A percentile compares a stretch with the other conserved stretches of the same genome.
Conservation (phyloP, 2,329 filamentous ascomycete genomes). For the Xylariaceae sp. region DNA sequence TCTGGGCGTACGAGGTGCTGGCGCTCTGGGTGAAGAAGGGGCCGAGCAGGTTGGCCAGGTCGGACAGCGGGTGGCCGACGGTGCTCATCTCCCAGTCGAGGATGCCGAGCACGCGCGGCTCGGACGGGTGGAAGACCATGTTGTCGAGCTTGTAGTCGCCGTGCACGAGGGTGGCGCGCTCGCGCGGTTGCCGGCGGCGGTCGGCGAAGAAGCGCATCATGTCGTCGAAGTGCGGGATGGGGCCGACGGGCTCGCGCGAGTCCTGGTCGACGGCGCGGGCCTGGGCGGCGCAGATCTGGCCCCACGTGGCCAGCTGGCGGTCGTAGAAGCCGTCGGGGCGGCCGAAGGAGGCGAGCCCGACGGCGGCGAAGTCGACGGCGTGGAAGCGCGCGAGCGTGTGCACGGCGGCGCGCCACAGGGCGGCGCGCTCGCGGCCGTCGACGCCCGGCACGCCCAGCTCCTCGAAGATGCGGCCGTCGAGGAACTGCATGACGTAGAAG, state of each 20-base stretch:
- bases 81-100: slow-evolving; percentile 99
- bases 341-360: slow-evolving; percentile 68
- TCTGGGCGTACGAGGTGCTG: slow-evolving; percentile 10
- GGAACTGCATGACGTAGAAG: slow-evolving; percentile 96
- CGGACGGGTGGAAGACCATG: slow-evolving; percentile 80
- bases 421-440: slow-evolving; percentile 60
- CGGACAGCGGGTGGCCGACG: slow-evolving; percentile 88
- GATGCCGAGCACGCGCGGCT: slow-evolving; percentile 83
- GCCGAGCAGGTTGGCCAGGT: slow-evolving; percentile 66
- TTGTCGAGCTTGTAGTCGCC: slow-evolving; percentile 97
- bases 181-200: slow-evolving; percentile 60
- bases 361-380: slow-evolving; percentile 55
- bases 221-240: slow-evolving; percentile 75
- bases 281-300: slow-evolving; percentile 69
- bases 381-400: slow-evolving; percentile 81
- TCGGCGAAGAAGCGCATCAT: slow-evolving; percentile 73
- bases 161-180: slow-evolving; percentile 75
- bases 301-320: slow-evolving; percentile 78
- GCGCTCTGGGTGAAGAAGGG: slow-evolving; percentile 13
- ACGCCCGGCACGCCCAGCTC: slow-evolving; percentile 72
- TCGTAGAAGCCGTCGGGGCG: slow-evolving; percentile 71
- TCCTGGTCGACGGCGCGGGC: slow-evolving; percentile 69
- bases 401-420: slow-evolving; percentile 82
- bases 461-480: slow-evolving; percentile 89
- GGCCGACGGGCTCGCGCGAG: slow-evolving; percentile 66